Base-by-base conservation (phyloP, 768 basidiomycete genomes). In the Russula lepida region DNA sequence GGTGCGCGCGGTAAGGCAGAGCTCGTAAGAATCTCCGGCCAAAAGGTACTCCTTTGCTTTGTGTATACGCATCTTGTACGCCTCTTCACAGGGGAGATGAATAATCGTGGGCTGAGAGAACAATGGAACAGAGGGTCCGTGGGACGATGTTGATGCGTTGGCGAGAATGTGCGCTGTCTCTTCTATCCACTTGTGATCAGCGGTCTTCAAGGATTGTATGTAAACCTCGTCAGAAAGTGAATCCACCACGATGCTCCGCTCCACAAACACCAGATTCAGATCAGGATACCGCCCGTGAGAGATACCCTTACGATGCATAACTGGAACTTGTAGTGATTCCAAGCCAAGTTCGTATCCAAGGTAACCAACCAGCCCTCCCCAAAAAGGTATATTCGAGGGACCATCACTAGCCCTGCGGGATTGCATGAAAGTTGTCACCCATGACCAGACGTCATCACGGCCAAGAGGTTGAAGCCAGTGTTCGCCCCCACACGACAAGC, bases 11-110 rank as follows among this genome's bases (percentile, higher is more conserved):
- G 95, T 97, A 33, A 97, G 76, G 65, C 94, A 97, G 37, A 98
- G 80, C 71, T 98, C 95, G 73, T 98, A 98, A 2, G 91, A 91
- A 69, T 97, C 89, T 3, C 95, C 95, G 32, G 85, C 78, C 61
- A 79, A 86, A 41, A 97, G 81, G 62, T 80, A 78, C 58, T 89
- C 84, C 68, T 92, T 84, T 13, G 90, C 88, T 56, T 76, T 69
- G 21, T 81, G 74, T 65, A 97, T 92, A 19, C 81, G 81, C 28
- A 79, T 72, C 32, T 86, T 81, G 72, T 98, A 97, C 2, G 70
- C 67, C 1, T 72, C 71, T 68, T 80, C 79, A 65, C 84, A 78
- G 0, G 89, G 88, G 43, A 85, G 69, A n/a, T 68, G 71, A 50
- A 88, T 73, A 17, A 68, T 67, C 30, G 73, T 71, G 11, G 68